Evolutionary conservation across 2,329 filamentous ascomycete genomes (phyloP), one percentile per base, ranked within the genome.

Genomic region (Penicillium concentricum): DNA sequence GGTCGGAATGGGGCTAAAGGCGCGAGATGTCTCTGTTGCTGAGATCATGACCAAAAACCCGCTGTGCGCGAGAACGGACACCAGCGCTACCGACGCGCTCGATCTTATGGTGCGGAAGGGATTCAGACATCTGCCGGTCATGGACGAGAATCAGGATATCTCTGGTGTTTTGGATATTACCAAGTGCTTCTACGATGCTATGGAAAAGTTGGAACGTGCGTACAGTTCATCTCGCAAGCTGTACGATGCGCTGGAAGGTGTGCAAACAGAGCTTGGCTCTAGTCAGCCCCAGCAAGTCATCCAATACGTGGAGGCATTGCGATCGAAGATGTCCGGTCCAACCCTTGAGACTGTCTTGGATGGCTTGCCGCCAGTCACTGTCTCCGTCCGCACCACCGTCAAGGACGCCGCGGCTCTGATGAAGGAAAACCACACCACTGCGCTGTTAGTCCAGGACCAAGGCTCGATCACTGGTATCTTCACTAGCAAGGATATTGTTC

Each of bases 31-130:
- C 67, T 96, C 91, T 22, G 97, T 99, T 72, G 90, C 92, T 65
- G 92, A 97, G 72, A 99, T 99, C 76, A 99, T 99, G 94, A 99
- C 94, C 73, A 97, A 97, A 82, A 99, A 99, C 79, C 94, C 94
- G 12, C 85, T 99, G 16, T 99, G 94, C 75, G 94, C 94, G 53
- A 87, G 94, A 74, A 99, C 94, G 56, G 94, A 99, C 73, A 99
- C 94, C 34, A 97, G 93, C 76, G 94, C 94, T 35, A 99, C 94
- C 42, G 94, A 99, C 81, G 94, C 94, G 32, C 80, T 99, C 61
- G 93, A 99, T 76, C 83, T 97, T 56, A 99, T 99, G 94, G 94
- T 99, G 56, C 85, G 93, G 67, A 97, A 97, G 79, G 94, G 94
- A 18, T 99, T 99, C 82, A 87, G 94, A 67, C 94, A 99, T 80